Conservation (phyloP, 2,329 filamentous ascomycete species). For the Fusarium succisae region DNA sequence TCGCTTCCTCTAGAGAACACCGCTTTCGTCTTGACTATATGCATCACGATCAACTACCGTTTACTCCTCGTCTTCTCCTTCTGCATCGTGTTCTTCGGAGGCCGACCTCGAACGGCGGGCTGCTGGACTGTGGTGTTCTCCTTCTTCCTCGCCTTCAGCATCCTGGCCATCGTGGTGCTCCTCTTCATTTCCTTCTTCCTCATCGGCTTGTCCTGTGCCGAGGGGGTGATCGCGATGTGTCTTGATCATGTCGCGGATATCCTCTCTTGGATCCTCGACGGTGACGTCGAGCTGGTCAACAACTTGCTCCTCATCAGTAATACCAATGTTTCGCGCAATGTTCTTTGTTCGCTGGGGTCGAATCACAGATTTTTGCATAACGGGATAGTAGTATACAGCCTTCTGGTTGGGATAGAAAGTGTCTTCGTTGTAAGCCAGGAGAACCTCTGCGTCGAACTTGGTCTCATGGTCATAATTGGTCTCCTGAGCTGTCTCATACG, state of each 20-base stretch:
- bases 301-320: slow-evolving; percentile 60
- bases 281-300: slow-evolving; percentile 66
- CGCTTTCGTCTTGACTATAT: slow-evolving; percentile 56
- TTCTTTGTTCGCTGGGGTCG: slow-evolving; percentile 71
- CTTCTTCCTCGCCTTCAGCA: slow-evolving; percentile 39
- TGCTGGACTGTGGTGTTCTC: slow-evolving; percentile 31
- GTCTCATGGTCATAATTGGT: slow-evolving; percentile 64
- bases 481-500: slow-evolving; percentile 71
- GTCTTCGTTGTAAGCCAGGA: slow-evolving; percentile 67
- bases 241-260: slow-evolving; percentile 61
- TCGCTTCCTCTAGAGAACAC: background rate
- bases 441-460: slow-evolving; percentile 72
- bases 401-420: slow-evolving; percentile 60
- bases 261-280: slow-evolving; percentile 65
- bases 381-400: slow-evolving; percentile 73
- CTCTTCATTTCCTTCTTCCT: slow-evolving; percentile 47
- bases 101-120: slow-evolving; percentile 41
- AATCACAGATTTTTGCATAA: slow-evolving; percentile 71
- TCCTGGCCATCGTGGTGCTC: slow-evolving; percentile 44
- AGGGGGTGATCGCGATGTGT: slow-evolving; percentile 63
- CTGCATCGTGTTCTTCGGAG: slow-evolving; percentile 53
- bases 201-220: slow-evolving; percentile 55
- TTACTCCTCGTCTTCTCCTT: slow-evolving; percentile 57
- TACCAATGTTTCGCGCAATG: slow-evolving; percentile 63
- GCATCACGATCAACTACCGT: slow-evolving; percentile 44